These are phyloP conservation scores for Eucalyptus polybractea DNA, from an alignment of 345 rosid genomes.

Conservation along the genomic window DNA sequence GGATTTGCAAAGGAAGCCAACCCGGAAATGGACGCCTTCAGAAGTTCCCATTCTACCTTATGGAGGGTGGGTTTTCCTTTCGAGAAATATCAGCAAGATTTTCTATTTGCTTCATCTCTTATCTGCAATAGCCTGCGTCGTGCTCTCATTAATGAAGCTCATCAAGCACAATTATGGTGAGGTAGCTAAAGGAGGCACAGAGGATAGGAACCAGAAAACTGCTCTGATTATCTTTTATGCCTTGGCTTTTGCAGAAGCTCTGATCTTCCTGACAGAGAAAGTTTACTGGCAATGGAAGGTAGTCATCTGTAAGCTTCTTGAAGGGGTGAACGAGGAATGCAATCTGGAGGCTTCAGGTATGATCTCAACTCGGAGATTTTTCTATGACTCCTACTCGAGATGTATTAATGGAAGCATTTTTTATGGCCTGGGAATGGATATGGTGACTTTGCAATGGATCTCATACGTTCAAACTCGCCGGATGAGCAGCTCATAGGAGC, in stretches of 20 bases:
- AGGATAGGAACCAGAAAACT: too few species aligned
- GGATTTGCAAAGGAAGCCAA: too few species aligned
- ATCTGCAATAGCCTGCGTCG: too few species aligned
- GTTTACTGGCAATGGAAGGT: slow-evolving; percentile 8
- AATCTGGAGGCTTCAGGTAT: neutral
- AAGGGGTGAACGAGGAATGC: neutral
- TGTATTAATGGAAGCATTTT: slow-evolving; percentile 69
- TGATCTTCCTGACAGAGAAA: neutral
- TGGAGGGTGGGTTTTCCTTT: too few species aligned
- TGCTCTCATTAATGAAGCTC: too few species aligned
- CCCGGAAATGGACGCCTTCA: too few species aligned
- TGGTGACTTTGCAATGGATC: slow-evolving; percentile 76
- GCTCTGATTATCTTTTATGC: neutral
- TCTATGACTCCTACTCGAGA: slow-evolving; percentile 72
- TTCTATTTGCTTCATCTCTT: too few species aligned
- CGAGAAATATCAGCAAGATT: too few species aligned
- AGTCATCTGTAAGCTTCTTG: neutral
- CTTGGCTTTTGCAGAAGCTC: neutral
- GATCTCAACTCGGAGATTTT: slow-evolving; percentile 51
- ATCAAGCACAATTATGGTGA: too few species aligned
- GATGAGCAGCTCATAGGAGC: neutral
- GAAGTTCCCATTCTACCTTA: too few species aligned
- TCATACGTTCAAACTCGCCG: slow-evolving; percentile 40
- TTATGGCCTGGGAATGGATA: slow-evolving; percentile 69
- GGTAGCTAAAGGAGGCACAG: too few species aligned